Evolutionary conservation across 169 alveolate species (phyloP).

Genomic region (Cyclospora cayetanensis): DNA sequence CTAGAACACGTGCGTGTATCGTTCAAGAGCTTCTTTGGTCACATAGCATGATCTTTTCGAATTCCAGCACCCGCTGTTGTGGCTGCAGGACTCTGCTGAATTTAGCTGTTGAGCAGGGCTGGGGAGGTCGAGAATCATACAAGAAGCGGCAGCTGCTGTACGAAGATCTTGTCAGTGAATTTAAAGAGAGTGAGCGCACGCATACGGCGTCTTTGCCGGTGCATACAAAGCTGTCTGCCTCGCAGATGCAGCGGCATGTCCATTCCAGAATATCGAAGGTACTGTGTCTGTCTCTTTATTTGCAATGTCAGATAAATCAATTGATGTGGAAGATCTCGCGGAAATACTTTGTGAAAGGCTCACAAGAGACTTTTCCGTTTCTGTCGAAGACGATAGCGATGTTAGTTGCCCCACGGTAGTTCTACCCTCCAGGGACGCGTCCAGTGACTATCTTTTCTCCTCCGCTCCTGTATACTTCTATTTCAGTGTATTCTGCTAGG

Average conservation of each 20-base stretch:
- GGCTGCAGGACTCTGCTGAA: slow-evolving; percentile 63
- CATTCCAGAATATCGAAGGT: not conserved
- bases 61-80: not conserved
- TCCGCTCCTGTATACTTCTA: too few relatives aligned
- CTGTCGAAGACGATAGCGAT: slow-evolving; percentile 50
- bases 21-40: not conserved
- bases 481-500: too few relatives aligned
- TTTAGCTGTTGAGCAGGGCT: slow-evolving; percentile 70
- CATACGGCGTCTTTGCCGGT: not conserved
- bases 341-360: slow-evolving; percentile 19
- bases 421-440: too few relatives aligned
- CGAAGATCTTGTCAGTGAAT: slow-evolving; percentile 23
- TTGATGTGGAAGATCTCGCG: slow-evolving; percentile 16
- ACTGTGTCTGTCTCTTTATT: not conserved
- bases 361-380: slow-evolving; percentile 6
- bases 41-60: not conserved
- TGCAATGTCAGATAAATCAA: slow-evolving; percentile 9
- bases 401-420: too few relatives aligned
- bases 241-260: not conserved
- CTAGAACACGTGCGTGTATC: not conserved
- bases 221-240: not conserved
- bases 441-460: too few relatives aligned
- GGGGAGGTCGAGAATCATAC: slow-evolving; percentile 66
- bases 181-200: not conserved
- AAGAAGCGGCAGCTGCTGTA: slow-evolving; percentile 61